These are phyloP conservation scores for Helicocarpus griseus DNA, from an alignment of 2,329 filamentous ascomycete genomes.

Conservation along the genomic window DNA sequence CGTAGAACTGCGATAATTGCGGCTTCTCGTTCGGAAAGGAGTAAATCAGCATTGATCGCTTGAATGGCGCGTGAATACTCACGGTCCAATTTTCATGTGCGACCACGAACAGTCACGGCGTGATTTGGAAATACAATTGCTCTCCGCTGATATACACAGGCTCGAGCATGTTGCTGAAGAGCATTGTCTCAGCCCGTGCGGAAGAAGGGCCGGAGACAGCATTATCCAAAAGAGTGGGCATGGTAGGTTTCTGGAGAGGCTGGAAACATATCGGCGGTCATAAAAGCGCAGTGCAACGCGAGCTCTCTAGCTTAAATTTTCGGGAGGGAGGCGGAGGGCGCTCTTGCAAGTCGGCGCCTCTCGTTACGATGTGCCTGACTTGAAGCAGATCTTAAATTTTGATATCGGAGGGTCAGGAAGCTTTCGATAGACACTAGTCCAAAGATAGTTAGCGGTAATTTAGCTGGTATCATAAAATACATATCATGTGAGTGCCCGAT, in stretches of 20 bases:
- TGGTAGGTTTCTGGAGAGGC: conserved; percentile 2
- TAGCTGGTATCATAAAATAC: background rate
- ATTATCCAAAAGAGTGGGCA: background rate
- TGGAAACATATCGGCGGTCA: background rate
- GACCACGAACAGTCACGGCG: background rate
- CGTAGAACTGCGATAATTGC: background rate
- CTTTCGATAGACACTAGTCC: background rate
- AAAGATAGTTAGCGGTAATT: background rate
- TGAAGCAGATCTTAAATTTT: background rate
- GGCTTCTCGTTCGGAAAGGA: background rate
- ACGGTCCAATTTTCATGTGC: background rate
- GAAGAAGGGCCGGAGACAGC: conserved; percentile 1
- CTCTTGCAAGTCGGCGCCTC: no score
- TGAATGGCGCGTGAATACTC: background rate
- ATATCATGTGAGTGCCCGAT: background rate
- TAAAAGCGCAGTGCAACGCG: background rate
- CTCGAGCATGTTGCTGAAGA: background rate
- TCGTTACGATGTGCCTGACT: no score
- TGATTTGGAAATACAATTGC: background rate
- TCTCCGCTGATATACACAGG: background rate
- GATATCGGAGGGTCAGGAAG: background rate
- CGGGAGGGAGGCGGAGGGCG: no score
- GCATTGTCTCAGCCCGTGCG: conserved; percentile 1
- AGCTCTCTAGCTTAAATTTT: no score
- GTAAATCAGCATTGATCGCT: background rate